Percentiles rank a stretch among this genome's conserved stretches.
These are phyloP conservation scores for Chrysosporium keratinophilum DNA, from an alignment of 2,329 filamentous ascomycete genomes.

Conservation along the genomic window DNA sequence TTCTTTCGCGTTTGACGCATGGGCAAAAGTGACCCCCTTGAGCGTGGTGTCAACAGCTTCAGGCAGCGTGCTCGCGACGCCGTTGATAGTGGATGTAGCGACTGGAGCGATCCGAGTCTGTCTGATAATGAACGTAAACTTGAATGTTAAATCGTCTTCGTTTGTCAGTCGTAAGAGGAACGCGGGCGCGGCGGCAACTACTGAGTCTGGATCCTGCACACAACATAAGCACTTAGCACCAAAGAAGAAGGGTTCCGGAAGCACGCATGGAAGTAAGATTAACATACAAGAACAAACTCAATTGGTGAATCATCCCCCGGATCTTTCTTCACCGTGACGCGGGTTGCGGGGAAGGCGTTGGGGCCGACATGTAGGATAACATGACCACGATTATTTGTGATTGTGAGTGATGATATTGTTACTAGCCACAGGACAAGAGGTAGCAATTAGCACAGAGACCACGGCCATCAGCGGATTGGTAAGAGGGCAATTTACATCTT, in stretches of 20 bases:
- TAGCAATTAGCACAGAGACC: slow-evolving; percentile 4
- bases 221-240: slow-evolving; percentile 10
- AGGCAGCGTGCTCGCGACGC: slow-evolving; percentile 42
- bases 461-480: neutral
- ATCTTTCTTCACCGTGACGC: slow-evolving; percentile 62
- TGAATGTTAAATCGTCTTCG: slow-evolving; percentile 86
- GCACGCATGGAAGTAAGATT: neutral
- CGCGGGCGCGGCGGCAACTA: slow-evolving; percentile 40
- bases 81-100: slow-evolving; percentile 44
- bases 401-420: slow-evolving; percentile 69
- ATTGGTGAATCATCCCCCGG: slow-evolving; percentile 62
- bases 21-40: slow-evolving; percentile 83
- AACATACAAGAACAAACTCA: slow-evolving; percentile 78
- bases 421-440: slow-evolving; percentile 46
- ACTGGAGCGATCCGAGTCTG: slow-evolving; percentile 40
- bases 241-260: neutral
- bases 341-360: slow-evolving; percentile 76
- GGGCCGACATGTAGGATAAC: slow-evolving; percentile 67
- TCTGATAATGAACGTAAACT: slow-evolving; percentile 76
- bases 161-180: slow-evolving; percentile 81
- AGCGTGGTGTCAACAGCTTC: slow-evolving; percentile 60
- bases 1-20: slow-evolving; percentile 73
- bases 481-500: slow-evolving; percentile 55
- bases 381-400: slow-evolving; percentile 70
- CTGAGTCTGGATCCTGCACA: slow-evolving; percentile 63